Base-by-base conservation (phyloP, 768 basidiomycete genomes). In the Artomyces pyxidatus region DNA sequence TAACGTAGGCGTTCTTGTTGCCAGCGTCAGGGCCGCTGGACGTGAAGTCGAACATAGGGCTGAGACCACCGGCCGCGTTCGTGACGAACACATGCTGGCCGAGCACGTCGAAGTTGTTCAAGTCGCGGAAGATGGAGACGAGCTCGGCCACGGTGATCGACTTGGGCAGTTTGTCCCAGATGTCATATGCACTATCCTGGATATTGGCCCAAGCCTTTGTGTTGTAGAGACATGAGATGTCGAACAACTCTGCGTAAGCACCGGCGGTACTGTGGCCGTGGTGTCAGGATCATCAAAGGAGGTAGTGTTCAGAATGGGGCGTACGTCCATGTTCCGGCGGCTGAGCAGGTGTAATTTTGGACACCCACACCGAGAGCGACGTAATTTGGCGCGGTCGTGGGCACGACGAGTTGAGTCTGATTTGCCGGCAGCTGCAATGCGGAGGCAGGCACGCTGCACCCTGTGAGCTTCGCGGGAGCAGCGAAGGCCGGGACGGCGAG, bases 1-100 rank as follows among this genome's bases (percentile, higher is more conserved):
- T 8, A 12, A 57, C 32, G 38, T 46, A 49, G 8, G 47, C 44
- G 19, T 47, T 25, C 19, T 22, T 4, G 37, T 54, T 49, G 49
- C 35, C 50, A 11, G 42, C 22, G 10, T 27, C 16, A 12, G 14
- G 3, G 16, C 45, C 42, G 22, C 30, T 27, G 21, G 45, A 35
- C 1, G 49, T 54, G 30, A 55, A 51, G 43, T 57, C 50, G 17
- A 49, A 57, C 8, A 42, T 26, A 3, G 49, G 35, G 44, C 10
- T 19, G 23, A 43, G 23, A 12, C 11, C 9, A 30, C 50, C 44
- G 22, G 17, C 23, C 3, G 22, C 4, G 3, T 25, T 40, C 10
- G 3, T 11, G n/a, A 49, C 19, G 27, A 55, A 57, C 42, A 46
- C 39, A 41, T 57, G 56, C 21, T 49, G 17, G 37, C 56, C 53